phyloP scores from a whole-genome alignment of 257 asterid species.

The Osmanthus fragrans region DNA sequence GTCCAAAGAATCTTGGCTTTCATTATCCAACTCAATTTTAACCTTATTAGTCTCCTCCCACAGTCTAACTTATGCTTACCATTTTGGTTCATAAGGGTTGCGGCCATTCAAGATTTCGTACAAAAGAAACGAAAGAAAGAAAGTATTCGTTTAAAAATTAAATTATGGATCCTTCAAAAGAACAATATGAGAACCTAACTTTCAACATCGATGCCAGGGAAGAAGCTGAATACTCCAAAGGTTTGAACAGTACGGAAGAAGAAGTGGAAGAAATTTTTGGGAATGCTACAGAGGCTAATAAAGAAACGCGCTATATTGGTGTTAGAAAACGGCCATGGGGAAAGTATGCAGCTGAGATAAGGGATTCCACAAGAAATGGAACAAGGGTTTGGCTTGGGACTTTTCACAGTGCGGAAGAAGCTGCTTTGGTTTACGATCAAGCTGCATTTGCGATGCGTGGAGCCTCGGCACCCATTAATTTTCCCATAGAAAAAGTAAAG shows the following conservation, averaged over 20 bases:
- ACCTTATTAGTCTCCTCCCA: not conserved
- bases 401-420: conserved; percentile 37
- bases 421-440: conserved; percentile 42
- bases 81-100: not conserved
- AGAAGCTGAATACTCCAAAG: not conserved
- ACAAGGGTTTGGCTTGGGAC: conserved; percentile 47
- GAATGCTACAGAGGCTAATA: not conserved
- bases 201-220: not conserved
- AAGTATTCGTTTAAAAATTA: not conserved
- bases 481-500: conserved; percentile 23
- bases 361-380: conserved; percentile 42
- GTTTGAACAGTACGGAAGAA: not conserved
- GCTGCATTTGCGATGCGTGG: conserved; percentile 42
- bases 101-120: not conserved
- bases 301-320: conserved; percentile 29
- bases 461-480: conserved; percentile 29
- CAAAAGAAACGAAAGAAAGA: not conserved
- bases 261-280: not conserved
- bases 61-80: not conserved
- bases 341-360: conserved; percentile 39
- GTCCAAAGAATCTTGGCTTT: not conserved
- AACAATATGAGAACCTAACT: not conserved
- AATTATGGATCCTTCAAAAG: not conserved
- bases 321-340: conserved; percentile 45
- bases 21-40: not conserved